A percentile compares a stretch with the other conserved stretches of the same genome.
These are phyloP conservation scores for Aspergillus costaricaensis DNA, from an alignment of 2,329 filamentous ascomycete species.

Conservation along the genomic window DNA sequence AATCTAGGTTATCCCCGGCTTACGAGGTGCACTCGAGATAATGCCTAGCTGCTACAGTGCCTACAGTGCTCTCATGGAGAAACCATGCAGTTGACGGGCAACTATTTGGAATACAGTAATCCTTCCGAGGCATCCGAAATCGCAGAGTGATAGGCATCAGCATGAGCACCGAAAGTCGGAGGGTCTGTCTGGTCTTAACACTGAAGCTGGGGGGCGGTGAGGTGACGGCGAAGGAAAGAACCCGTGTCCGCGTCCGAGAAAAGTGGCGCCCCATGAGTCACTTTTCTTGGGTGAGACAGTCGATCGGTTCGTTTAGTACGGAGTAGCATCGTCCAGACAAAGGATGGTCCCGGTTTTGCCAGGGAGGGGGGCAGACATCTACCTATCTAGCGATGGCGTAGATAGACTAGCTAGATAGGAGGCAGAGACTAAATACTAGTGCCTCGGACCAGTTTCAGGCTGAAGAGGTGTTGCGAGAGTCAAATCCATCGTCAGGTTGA, in stretches of 20 bases:
- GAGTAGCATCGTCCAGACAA: no score
- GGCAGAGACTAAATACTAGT: background rate
- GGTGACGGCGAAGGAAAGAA: background rate
- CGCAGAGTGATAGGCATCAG: background rate
- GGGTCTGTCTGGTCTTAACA: background rate
- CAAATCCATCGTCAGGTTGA: no score
- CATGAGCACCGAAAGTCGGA: background rate
- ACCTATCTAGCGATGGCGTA: no score
- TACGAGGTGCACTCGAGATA: background rate
- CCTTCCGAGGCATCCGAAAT: background rate
- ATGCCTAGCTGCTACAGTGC: no score
- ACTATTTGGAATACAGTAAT: background rate
- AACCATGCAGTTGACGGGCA: background rate
- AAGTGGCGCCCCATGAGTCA: conserved; percentile 9
- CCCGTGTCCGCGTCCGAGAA: background rate
- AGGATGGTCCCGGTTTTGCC: no score
- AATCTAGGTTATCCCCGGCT: background rate
- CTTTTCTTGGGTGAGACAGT: background rate
- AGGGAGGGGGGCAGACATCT: no score
- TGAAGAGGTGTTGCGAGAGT: no score
- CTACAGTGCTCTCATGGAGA: background rate
- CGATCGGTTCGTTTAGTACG: no score
- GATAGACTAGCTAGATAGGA: background rate
- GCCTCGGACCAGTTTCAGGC: background rate
- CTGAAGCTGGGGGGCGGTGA: background rate